These are phyloP conservation scores for Umbelopsis isabellina DNA, from an alignment of 192 early-diverging fungal genomes.

Conservation along the genomic window DNA sequence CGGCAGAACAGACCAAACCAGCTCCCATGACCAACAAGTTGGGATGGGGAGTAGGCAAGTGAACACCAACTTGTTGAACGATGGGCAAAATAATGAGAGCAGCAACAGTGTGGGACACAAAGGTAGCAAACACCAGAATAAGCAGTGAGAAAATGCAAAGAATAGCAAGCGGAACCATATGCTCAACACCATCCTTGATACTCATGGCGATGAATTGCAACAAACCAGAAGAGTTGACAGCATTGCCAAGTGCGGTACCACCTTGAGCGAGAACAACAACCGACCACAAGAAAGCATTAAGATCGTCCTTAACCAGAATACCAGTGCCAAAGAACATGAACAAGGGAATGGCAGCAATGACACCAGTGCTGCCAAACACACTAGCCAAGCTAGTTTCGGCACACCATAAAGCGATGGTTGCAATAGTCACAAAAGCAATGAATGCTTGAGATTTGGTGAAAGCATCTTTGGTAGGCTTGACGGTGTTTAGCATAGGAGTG, in stretches of 20 bases:
- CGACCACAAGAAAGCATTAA: constrained; percentile 67
- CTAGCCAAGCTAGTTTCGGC: constrained; percentile 57
- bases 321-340: constrained; percentile 75
- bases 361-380: constrained; percentile 71
- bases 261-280: constrained; percentile 73
- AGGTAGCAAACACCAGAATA: constrained; percentile 70
- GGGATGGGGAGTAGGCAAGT: constrained; percentile 68
- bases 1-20: constrained; percentile 49
- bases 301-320: constrained; percentile 74
- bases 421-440: constrained; percentile 57
- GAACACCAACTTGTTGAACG: constrained; percentile 66
- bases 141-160: constrained; percentile 61
- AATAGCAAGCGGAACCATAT: constrained; percentile 55
- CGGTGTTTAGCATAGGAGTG: constrained; percentile 47
- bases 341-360: constrained; percentile 72
- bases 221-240: constrained; percentile 73
- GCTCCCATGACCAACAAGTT: constrained; percentile 73
- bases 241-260: constrained; percentile 75
- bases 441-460: constrained; percentile 55
- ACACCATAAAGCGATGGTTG: constrained; percentile 77
- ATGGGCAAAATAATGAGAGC: constrained; percentile 79
- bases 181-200: constrained; percentile 56
- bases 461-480: constrained; percentile 47
- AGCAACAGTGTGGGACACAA: constrained; percentile 81
- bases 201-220: constrained; percentile 60